Conservation (phyloP, 768 basidiomycete species). For the Russula olivacea region DNA sequence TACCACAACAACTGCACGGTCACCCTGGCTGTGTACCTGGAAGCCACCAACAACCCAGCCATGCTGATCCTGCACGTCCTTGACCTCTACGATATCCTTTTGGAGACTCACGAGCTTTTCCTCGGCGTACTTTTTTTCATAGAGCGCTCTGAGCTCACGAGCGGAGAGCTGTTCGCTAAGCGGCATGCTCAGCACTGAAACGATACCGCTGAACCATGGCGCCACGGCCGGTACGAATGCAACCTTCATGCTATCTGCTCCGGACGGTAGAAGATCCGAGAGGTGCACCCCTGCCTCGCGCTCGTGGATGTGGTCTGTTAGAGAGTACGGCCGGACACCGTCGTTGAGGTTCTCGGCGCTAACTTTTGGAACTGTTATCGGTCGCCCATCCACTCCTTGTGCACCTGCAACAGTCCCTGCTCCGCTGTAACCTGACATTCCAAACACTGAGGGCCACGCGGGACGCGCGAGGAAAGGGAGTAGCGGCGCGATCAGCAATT, state of each 20-base stretch:
- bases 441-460: constrained; percentile 79
- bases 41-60: constrained; percentile 90
- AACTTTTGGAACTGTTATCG: constrained; percentile 76
- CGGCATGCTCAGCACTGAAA: constrained; percentile 81
- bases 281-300: constrained; percentile 89
- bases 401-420: constrained; percentile 78
- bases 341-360: constrained; percentile 66
- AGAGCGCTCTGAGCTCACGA: constrained; percentile 63
- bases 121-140: constrained; percentile 66
- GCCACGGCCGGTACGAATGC: constrained; percentile 86
- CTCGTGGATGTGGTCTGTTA: constrained; percentile 99
- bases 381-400: constrained; percentile 60
- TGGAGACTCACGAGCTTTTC: constrained; percentile 69
- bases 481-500: constrained; percentile 88
- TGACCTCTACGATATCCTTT: constrained; percentile 65
- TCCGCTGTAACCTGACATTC: constrained; percentile 90
- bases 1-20: constrained; percentile 91
- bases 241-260: constrained; percentile 43
- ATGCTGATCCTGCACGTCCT: constrained; percentile 75
- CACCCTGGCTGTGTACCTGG: constrained; percentile 85
- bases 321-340: constrained; percentile 75
- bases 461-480: constrained; percentile 58
- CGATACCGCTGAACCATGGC: constrained; percentile 96
- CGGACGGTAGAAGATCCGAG: constrained; percentile 46
- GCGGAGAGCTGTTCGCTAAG: constrained; percentile 63